These are phyloP conservation scores for Lichtheimia corymbifera DNA, from an alignment of 371 early-diverging fungal genomes.

Conservation along the genomic window DNA sequence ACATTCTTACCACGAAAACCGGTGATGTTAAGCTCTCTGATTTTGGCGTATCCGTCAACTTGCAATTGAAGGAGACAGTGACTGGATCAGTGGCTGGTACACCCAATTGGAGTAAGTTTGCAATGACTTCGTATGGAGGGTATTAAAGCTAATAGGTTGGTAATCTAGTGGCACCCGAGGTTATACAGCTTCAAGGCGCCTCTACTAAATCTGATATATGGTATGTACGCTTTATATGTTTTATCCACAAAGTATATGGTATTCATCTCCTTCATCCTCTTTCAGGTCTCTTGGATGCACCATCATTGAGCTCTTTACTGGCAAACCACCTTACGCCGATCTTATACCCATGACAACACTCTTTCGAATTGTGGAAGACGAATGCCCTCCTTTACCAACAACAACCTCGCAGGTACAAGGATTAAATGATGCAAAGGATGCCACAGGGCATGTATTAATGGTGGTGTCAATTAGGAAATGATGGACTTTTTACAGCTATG, in stretches of 20 bases:
- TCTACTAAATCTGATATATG: slow-evolving; percentile 85
- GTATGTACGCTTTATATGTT: slow-evolving; percentile 24
- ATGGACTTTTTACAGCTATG: slow-evolving; percentile 71
- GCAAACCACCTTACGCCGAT: slow-evolving; percentile 82
- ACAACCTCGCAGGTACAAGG: not conserved
- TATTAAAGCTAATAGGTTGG: not conserved
- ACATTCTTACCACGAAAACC: slow-evolving; percentile 88
- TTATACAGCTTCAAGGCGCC: slow-evolving; percentile 80
- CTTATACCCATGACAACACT: slow-evolving; percentile 79
- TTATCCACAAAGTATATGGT: too few species aligned
- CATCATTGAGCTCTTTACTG: slow-evolving; percentile 80
- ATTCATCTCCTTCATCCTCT: not conserved
- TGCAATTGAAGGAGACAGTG: slow-evolving; percentile 59
- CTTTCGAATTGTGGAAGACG: slow-evolving; percentile 86
- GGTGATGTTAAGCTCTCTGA: slow-evolving; percentile 92
- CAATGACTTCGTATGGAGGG: not conserved
- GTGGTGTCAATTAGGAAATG: slow-evolving; percentile 43
- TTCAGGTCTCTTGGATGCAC: slow-evolving; percentile 81
- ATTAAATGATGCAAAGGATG: not conserved
- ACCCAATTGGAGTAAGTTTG: slow-evolving; percentile 86
- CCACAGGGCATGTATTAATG: not conserved
- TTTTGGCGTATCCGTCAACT: slow-evolving; percentile 87
- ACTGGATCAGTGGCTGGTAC: slow-evolving; percentile 80
- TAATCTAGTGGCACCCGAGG: slow-evolving; percentile 87
- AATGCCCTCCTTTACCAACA: slow-evolving; percentile 76